phyloP scores from a whole-genome alignment of 129 eudicot genomes.

The Rutidosis leptorrhynchoides region DNA sequence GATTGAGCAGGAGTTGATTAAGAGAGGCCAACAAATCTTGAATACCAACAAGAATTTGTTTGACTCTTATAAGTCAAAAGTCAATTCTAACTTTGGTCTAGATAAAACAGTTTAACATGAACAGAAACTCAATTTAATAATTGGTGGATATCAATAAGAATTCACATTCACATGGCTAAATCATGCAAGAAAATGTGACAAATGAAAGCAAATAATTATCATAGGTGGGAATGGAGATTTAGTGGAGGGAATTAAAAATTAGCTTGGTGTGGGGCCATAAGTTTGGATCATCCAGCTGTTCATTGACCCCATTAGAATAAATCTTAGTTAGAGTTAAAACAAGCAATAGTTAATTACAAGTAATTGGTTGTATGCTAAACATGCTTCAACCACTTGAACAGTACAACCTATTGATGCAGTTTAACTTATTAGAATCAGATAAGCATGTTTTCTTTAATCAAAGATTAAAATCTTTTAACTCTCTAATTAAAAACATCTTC shows the following conservation, averaged over 20 bases:
- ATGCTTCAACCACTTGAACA: background rate
- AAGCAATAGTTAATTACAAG: background rate
- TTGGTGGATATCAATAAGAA: background rate
- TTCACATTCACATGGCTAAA: constrained; percentile 10
- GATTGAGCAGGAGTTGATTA: constrained; percentile 68
- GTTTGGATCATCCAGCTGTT: constrained; percentile 7
- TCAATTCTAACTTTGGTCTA: background rate
- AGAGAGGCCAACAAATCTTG: constrained; percentile 52
- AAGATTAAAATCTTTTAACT: background rate
- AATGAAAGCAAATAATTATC: constrained; percentile 1
- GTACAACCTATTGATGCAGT: background rate
- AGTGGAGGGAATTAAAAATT: constrained; percentile 23
- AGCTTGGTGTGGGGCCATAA: constrained; percentile 1
- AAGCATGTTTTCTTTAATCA: background rate
- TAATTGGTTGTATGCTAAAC: background rate
- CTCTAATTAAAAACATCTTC: background rate
- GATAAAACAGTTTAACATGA: background rate
- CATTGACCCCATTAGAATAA: constrained; percentile 4
- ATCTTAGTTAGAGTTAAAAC: background rate
- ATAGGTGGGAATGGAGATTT: background rate
- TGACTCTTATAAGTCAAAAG: background rate
- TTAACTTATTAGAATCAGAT: background rate
- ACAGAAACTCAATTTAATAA: background rate
- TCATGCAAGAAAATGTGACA: constrained; percentile 13
- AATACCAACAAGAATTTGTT: too few relatives aligned